Evolutionary conservation across 176 grass and related monocot genomes (phyloP).

Genomic region (Chloris gayana): DNA sequence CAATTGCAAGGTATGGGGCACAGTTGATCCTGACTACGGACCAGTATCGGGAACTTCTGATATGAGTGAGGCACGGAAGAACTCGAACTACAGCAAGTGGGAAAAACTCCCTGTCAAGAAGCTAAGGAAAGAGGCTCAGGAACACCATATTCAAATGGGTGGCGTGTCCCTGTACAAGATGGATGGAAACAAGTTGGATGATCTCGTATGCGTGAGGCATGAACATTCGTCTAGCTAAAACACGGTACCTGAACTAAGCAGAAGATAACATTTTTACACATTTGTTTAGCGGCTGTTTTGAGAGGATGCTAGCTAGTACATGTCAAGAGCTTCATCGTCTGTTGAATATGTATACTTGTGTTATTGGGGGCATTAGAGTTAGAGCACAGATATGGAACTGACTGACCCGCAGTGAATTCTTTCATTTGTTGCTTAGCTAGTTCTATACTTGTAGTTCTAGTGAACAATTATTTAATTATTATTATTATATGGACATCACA

Average conservation of each 20-base stretch:
- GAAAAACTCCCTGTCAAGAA: conserved; percentile 71
- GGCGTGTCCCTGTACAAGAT: conserved; percentile 84
- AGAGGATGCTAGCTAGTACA: neutral
- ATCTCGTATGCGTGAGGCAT: conserved; percentile 92
- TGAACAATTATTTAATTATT: too few species aligned
- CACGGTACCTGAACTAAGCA: neutral
- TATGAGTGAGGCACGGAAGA: conserved; percentile 68
- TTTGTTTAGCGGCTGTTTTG: neutral
- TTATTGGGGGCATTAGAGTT: neutral
- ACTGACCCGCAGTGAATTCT: neutral
- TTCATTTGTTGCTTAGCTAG: conserved; percentile 7
- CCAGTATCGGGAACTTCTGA: conserved; percentile 78
- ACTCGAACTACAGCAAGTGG: conserved; percentile 86
- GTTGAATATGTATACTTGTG: conserved; percentile 3
- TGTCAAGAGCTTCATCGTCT: neutral
- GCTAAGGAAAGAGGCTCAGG: conserved; percentile 78
- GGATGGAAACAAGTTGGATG: conserved; percentile 95
- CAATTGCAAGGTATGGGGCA: conserved; percentile 95
- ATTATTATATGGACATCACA: neutral
- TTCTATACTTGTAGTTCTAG: too few species aligned
- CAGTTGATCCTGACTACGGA: conserved; percentile 55
- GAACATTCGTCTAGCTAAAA: conserved; percentile 49
- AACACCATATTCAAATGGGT: conserved; percentile 74
- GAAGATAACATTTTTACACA: conserved; percentile 7
- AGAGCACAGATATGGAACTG: neutral